Conservation (phyloP, 2,329 filamentous ascomycete species). For the Parafenestella ontariensis region DNA sequence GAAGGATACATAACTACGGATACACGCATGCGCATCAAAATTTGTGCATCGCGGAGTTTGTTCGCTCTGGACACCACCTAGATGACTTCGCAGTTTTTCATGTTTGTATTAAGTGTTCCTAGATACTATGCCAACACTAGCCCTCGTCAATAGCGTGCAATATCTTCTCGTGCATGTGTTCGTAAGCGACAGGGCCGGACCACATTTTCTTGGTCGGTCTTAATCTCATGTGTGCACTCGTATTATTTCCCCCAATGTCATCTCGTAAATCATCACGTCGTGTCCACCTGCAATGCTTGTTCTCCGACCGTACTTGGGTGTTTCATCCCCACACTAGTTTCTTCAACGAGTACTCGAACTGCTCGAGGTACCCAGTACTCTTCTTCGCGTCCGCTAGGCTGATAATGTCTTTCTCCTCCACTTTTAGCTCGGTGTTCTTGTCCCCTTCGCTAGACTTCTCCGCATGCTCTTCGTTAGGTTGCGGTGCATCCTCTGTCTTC, state of each 20-base stretch:
- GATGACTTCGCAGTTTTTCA: too few relatives aligned
- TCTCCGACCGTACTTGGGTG: not conserved
- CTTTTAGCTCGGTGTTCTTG: conserved; percentile 41
- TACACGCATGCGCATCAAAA: too few relatives aligned
- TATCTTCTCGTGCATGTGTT: too few relatives aligned
- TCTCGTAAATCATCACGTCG: not conserved
- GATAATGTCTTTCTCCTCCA: conserved; percentile 75
- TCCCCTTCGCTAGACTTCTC: conserved; percentile 48
- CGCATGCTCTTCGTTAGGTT: not conserved
- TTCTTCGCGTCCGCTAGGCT: conserved; percentile 83
- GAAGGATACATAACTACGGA: not conserved
- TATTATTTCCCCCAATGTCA: not conserved
- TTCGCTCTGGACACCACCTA: too few relatives aligned
- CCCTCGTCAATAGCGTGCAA: too few relatives aligned
- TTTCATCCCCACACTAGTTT: conserved; percentile 81
- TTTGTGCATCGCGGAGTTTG: too few relatives aligned
- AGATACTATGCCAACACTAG: too few relatives aligned
- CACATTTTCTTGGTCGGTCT: too few relatives aligned
- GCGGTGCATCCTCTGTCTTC: conserved; percentile 50
- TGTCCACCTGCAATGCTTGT: not conserved
- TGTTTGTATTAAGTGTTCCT: too few relatives aligned
- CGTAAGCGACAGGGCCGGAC: too few relatives aligned
- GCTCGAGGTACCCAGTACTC: conserved; percentile 85
- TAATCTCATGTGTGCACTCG: not conserved
- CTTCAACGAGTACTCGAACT: conserved; percentile 88